Conservation (phyloP, 257 asterid species). For the Penstemon newberryi region DNA sequence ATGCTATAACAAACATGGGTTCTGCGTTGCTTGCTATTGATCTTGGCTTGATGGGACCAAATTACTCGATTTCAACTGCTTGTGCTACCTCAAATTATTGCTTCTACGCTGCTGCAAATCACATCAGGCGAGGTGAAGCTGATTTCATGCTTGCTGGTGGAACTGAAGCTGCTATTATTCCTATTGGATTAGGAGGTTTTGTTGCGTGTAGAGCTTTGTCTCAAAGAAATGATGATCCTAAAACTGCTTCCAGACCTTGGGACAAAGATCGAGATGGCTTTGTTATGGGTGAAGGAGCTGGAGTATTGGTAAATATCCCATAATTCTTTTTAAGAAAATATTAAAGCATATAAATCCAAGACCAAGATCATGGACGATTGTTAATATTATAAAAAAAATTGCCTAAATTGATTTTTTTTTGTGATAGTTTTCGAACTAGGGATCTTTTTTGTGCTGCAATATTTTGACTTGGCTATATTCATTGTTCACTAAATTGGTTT, state of each 20-base stretch:
- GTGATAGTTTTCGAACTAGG: background rate
- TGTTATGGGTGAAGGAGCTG: conserved; percentile 68
- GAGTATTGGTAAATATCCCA: conserved; percentile 45
- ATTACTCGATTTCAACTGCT: conserved; percentile 69
- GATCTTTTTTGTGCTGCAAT: too few species aligned
- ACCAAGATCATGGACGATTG: background rate
- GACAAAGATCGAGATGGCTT: conserved; percentile 62
- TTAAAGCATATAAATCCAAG: too few species aligned
- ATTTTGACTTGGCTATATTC: background rate
- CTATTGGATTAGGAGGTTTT: conserved; percentile 64
- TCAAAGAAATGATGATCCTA: conserved; percentile 68
- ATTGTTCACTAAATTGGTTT: background rate
- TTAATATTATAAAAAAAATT: background rate
- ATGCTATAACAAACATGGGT: conserved; percentile 53
- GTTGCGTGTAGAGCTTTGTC: conserved; percentile 77
- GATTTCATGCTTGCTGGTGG: conserved; percentile 76
- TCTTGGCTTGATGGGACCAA: conserved; percentile 75
- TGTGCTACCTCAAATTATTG: conserved; percentile 75
- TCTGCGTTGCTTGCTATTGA: conserved; percentile 62
- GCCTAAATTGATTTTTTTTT: background rate
- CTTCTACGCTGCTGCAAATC: conserved; percentile 70
- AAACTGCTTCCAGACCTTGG: conserved; percentile 76
- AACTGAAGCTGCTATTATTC: conserved; percentile 59
- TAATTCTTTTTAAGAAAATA: too few species aligned
- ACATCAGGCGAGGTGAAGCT: conserved; percentile 67